A percentile compares a stretch with the other conserved stretches of the same genome.
Evolutionary conservation across 306 rosid genomes (phyloP).

Genomic region (Casuarina glauca): DNA sequence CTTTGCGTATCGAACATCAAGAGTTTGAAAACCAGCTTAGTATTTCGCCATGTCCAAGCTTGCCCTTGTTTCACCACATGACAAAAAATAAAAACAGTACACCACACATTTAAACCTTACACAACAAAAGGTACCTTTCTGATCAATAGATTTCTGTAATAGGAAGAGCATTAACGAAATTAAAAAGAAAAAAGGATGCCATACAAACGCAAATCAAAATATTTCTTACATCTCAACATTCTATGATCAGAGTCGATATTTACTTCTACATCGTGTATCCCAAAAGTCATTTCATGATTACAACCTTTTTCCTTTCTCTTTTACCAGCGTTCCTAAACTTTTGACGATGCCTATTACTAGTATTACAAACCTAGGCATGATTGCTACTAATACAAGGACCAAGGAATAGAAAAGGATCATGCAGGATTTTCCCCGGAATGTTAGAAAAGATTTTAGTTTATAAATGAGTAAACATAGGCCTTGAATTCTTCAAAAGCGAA

Average conservation of each 20-base stretch:
- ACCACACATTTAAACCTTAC: background rate
- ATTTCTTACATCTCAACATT: background rate
- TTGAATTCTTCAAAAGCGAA: too few relatives aligned
- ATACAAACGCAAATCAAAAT: background rate
- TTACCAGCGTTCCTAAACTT: background rate
- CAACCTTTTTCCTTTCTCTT: background rate
- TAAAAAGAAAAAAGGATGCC: background rate
- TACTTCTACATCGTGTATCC: slow-evolving; percentile 7
- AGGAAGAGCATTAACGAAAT: background rate
- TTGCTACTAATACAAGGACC: too few relatives aligned
- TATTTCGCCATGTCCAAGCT: background rate
- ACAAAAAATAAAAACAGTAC: background rate
- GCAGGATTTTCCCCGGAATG: too few relatives aligned
- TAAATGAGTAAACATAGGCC: too few relatives aligned
- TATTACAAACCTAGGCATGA: too few relatives aligned
- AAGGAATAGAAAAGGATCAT: too few relatives aligned
- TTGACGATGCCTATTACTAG: background rate
- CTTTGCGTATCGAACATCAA: too few relatives aligned
- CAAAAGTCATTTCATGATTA: background rate
- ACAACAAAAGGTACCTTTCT: background rate
- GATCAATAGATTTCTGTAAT: background rate
- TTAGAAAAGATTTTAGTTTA: too few relatives aligned
- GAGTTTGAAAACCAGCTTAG: background rate
- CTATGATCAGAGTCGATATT: slow-evolving; percentile 17
- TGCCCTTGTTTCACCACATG: background rate